Conservation (phyloP, 257 asterid genomes). For the Solanum peruvianum region DNA sequence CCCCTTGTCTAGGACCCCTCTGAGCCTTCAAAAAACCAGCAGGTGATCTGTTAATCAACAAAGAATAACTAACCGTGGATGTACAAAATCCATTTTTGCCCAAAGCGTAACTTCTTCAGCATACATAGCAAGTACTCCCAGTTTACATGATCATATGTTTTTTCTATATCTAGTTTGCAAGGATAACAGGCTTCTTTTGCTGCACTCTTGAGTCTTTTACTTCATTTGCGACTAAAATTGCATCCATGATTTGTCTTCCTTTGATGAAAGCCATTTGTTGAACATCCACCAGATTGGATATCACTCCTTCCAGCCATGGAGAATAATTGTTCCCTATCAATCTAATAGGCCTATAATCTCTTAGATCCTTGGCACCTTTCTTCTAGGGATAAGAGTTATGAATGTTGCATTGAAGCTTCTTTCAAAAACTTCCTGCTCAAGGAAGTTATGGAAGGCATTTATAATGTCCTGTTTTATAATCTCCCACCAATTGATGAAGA, state of each 20-base stretch:
- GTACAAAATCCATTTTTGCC: background rate
- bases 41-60: background rate
- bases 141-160: background rate
- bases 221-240: background rate
- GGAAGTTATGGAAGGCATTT: background rate
- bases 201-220: background rate
- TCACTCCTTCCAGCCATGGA: background rate
- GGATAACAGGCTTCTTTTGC: background rate
- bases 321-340: background rate
- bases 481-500: background rate
- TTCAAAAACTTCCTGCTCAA: background rate
- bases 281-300: background rate
- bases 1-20: background rate
- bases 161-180: background rate
- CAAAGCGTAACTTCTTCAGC: background rate
- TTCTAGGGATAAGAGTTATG: background rate
- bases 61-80: background rate
- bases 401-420: background rate
- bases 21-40: background rate
- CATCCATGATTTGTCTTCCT: background rate
- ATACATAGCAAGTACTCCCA: background rate
- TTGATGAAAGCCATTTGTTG: background rate
- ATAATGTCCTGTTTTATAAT: background rate
- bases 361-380: background rate
- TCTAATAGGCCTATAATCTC: background rate